phyloP scores from a whole-genome alignment of 306 rosid genomes.

The Lagenaria siceraria region DNA sequence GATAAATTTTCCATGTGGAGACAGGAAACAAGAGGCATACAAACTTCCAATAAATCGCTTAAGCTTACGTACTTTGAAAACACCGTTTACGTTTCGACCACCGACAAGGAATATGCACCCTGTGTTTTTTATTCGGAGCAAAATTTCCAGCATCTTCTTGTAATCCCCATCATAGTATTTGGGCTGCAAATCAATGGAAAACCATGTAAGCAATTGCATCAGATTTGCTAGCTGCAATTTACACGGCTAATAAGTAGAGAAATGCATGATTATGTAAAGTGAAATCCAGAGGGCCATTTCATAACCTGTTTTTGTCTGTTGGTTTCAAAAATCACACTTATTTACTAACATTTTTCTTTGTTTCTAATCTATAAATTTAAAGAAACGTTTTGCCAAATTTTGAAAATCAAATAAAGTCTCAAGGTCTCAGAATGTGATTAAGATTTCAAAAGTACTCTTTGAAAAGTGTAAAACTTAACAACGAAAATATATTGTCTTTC shows the following conservation, averaged over 20 bases:
- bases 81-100: slow-evolving; percentile 72
- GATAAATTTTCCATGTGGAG: not conserved
- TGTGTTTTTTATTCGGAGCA: slow-evolving; percentile 50
- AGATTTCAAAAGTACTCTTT: too few relatives aligned
- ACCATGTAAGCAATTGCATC: not conserved
- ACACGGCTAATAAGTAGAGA: not conserved
- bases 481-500: too few relatives aligned
- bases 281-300: not conserved
- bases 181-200: slow-evolving; percentile 40
- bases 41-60: not conserved
- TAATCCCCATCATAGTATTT: slow-evolving; percentile 74
- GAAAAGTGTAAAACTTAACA: too few relatives aligned
- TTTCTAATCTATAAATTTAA: not conserved
- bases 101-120: slow-evolving; percentile 71
- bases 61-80: slow-evolving; percentile 50
- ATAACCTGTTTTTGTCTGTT: not conserved
- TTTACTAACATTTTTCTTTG: not conserved
- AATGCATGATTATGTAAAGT: not conserved
- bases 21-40: not conserved
- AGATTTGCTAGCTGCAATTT: not conserved
- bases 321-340: not conserved
- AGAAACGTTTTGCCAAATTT: not conserved
- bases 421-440: too few relatives aligned
- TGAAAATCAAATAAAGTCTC: not conserved
- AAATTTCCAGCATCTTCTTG: slow-evolving; percentile 63